Base-by-base conservation (phyloP, 352 stramenopile genomes). In the Phytophthora agathidicida region DNA sequence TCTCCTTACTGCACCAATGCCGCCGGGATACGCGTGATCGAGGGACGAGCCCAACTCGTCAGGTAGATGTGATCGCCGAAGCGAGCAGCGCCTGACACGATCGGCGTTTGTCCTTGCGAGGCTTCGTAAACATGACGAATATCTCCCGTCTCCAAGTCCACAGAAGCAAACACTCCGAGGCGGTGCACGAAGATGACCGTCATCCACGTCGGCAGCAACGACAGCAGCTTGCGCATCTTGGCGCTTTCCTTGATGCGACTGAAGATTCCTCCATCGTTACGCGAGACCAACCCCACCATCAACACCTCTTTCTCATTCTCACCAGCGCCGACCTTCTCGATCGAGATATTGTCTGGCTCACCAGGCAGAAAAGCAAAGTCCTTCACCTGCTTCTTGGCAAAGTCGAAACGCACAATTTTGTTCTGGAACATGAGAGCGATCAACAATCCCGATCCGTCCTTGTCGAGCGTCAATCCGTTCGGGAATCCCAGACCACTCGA, bases 341-440 rank as follows among this genome's bases (percentile, higher is more conserved):
- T 63, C 26, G 54, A 70, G 10, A 89, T 55, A 26, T 86, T 86
- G 52, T 85, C 78, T 0, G 80, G 75, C 35, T 75, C 60, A 24
- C 77, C 76, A 2, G 80, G 77, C 27, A 86, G 41, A 50, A 80
- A 89, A 10, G 80, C 80, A 57, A 86, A 89, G 43, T 89, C 77
- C 23, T 73, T 60, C 3, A 89, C 27, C 41, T 63, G 53, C 39
- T 69, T 65, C 6, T 70, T 83, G 27, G 57, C 42, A 0, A 86
- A 54, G 28, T 75, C 68, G 32, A 74, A 89, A 30, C 73, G 75
- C 28, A 81, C 69, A 24, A 89, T 63, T 49, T 89, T 89, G 63
- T 83, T 75, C 42, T 81, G 71, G 49, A 76, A 75, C 17, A 64
- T 73, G 20, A 87, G 43, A n/a, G 62, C 68, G 11, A 89, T 68